Evolutionary conservation across 148 eudicot species (phyloP), one percentile per base, ranked within the genome.

Genomic region (Chenopodium berlandieri): DNA sequence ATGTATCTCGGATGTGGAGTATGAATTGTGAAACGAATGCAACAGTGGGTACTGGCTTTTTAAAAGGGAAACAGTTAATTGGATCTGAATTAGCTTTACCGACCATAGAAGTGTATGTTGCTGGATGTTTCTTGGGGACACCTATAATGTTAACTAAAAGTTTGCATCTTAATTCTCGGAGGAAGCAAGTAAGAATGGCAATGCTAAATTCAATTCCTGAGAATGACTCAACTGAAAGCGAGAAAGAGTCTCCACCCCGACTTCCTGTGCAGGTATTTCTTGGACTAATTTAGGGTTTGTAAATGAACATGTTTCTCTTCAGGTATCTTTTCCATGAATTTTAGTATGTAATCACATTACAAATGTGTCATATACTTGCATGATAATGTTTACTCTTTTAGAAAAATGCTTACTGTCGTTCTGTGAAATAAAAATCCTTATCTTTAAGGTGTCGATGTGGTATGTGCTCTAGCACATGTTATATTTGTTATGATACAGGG

Each of bases 121-220:
- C 98, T 40, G 94, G 98, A 75, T 83, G 86, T 79, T 91, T 89
- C 82, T 88, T 81, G 70, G 90, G 91, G 22, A 73, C 34, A 16
- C 98, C 97, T 2, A 87, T 92, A 76, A 89, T 94, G 79, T 83
- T 94, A 78, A 92, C 93, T 0, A 88, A 89, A 81, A 91, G 87
- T 70, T 76, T 89, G 88, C 86, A 92, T 80, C 86, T 85, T 76
- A 83, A 82, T 83, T 75, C 76, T 16, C 81, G 86, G 79, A 88
- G 87, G 85, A 92, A 89, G 88, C 90, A 82, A 74, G 47, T 8
- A 79, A 87, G 73, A 60, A 9, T 44, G 89, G 87, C 86, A 64
- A 74, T 81, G 83, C 78, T 94, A 77, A 86, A 92, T 64, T 79
- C 93, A 6, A 92, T 91, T 76, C 93, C 96, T 12, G 96, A 92